Percentiles rank a stretch among this genome's conserved stretches.
Conservation (phyloP, 2,329 filamentous ascomycete species). For the Claviceps sp. region DNA sequence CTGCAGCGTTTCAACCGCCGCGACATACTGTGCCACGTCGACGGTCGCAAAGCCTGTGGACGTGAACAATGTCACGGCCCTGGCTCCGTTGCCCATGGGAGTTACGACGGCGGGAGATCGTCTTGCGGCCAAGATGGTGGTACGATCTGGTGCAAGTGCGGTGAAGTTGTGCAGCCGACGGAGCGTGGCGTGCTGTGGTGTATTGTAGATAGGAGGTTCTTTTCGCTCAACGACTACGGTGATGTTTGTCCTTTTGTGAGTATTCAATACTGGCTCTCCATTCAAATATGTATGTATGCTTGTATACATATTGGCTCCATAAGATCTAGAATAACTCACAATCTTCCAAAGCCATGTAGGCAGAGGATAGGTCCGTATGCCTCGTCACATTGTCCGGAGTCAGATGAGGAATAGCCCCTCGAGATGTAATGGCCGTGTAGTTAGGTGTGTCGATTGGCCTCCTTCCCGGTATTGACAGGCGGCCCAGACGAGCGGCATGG, state of each 20-base stretch:
- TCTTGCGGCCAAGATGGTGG: slow-evolving; percentile 64
- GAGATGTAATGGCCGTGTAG: slow-evolving; percentile 66
- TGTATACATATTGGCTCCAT: too few species aligned
- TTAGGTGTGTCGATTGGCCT: slow-evolving; percentile 67
- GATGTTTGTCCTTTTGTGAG: not conserved
- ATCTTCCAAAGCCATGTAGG: slow-evolving; percentile 81
- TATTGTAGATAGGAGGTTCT: slow-evolving; percentile 35
- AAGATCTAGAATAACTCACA: slow-evolving; percentile 43
- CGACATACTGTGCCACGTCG: slow-evolving; percentile 53
- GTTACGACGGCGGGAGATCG: slow-evolving; percentile 62
- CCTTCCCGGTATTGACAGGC: slow-evolving; percentile 46
- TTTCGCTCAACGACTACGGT: slow-evolving; percentile 40
- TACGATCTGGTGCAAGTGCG: slow-evolving; percentile 48
- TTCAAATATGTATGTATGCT: too few species aligned
- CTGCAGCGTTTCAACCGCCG: slow-evolving; percentile 47
- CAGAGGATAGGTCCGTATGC: slow-evolving; percentile 50
- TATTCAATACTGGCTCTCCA: not conserved
- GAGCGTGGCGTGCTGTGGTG: slow-evolving; percentile 18
- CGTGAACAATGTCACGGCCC: slow-evolving; percentile 64
- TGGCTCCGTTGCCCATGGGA: slow-evolving; percentile 57
- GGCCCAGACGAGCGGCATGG: slow-evolving; percentile 50
- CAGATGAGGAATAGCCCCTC: slow-evolving; percentile 76
- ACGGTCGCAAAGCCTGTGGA: slow-evolving; percentile 73
- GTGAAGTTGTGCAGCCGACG: slow-evolving; percentile 65
- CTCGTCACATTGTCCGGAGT: slow-evolving; percentile 68